Percentiles rank a stretch among this genome's conserved stretches.
Conservation (phyloP, 441 rosid species). For the Populus hybrid region DNA sequence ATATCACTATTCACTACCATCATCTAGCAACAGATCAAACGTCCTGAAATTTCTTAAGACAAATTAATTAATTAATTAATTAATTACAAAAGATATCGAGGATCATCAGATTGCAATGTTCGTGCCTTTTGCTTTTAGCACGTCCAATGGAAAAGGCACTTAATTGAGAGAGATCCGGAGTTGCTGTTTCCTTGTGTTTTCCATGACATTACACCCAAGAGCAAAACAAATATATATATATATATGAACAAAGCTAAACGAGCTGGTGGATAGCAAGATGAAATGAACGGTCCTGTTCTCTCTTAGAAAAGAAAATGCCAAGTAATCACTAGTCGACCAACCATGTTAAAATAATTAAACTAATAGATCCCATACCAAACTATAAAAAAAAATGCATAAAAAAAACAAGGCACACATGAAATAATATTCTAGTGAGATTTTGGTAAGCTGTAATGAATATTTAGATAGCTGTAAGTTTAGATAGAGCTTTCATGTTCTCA, state of each 20-base stretch:
- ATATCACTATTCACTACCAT: too few relatives aligned
- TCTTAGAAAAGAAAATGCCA: not conserved
- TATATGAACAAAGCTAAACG: too few relatives aligned
- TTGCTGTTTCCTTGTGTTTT: not conserved
- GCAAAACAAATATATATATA: too few relatives aligned
- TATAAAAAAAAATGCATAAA: not conserved
- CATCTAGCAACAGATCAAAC: too few relatives aligned
- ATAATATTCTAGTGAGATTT: conserved; percentile 10
- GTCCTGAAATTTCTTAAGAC: not conserved
- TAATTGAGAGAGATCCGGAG: not conserved
- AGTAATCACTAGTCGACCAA: conserved; percentile 10
- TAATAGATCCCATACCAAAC: conserved; percentile 7
- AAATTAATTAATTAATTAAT: too few relatives aligned
- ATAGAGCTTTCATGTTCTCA: conserved; percentile 36
- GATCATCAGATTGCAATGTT: not conserved
- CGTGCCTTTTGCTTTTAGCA: not conserved
- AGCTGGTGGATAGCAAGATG: not conserved
- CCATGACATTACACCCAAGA: too few relatives aligned
- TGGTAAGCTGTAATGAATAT: conserved; percentile 27
- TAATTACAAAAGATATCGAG: not conserved
- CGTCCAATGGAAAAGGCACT: not conserved
- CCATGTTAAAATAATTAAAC: conserved; percentile 5
- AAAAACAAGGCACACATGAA: not conserved
- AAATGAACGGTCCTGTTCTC: not conserved
- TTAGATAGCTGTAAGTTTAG: conserved; percentile 29